Conservation (phyloP, 2,329 filamentous ascomycete species). For the Endoconidiophora laricicola region DNA sequence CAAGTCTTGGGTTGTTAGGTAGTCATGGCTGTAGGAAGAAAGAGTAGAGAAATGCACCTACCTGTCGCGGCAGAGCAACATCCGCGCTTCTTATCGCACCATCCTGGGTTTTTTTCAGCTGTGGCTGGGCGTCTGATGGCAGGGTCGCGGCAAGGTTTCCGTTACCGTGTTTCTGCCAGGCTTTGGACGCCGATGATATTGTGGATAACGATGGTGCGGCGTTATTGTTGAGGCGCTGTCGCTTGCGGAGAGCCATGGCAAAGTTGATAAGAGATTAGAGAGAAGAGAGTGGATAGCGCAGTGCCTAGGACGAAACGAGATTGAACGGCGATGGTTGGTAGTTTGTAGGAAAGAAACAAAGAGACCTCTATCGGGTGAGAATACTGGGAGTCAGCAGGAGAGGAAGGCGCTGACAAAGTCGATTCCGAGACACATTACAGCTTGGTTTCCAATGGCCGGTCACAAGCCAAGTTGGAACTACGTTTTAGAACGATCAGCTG, state of each 20-base stretch:
- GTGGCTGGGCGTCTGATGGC: not conserved
- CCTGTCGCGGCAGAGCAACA: not conserved
- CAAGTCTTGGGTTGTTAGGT: not conserved
- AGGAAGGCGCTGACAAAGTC: not conserved
- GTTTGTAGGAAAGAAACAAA: not conserved
- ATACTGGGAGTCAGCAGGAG: not conserved
- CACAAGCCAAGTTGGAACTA: not conserved
- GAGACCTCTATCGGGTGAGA: not conserved
- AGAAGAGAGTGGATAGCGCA: too few relatives aligned
- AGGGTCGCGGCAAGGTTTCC: not conserved
- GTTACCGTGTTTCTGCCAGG: not conserved
- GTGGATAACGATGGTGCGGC: conserved; percentile 3
- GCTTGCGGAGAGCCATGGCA: too few relatives aligned
- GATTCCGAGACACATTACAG: not conserved
- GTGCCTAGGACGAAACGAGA: not conserved
- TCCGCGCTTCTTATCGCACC: not conserved
- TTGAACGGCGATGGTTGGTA: not conserved
- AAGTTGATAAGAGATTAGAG: too few relatives aligned
- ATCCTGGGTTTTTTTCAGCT: not conserved
- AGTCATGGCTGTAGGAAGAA: not conserved
- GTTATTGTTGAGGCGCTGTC: too few relatives aligned
- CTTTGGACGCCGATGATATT: not conserved
- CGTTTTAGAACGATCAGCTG: not conserved
- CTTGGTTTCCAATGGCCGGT: not conserved
- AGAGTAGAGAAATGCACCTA: not conserved